Evolutionary conservation across 805 yeast genomes (phyloP), one percentile per base, ranked within the genome.

Genomic region (Kurtzmaniella cleridarum): DNA sequence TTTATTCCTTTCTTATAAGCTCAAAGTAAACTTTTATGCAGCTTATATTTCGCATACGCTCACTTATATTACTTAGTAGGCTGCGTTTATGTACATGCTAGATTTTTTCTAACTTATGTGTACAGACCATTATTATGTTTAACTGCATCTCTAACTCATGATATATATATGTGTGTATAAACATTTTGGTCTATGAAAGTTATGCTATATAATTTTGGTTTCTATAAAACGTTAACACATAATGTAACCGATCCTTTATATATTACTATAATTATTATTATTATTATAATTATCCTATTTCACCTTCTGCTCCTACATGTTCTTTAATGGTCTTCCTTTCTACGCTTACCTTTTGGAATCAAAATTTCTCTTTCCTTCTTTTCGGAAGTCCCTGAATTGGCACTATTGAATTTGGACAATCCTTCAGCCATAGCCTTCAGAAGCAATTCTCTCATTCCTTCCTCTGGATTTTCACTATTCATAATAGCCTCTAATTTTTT

Each of bases 381-480:
- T 12, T 47, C 50, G 29, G 24, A 5, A 20, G 24, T 20, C 24
- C 24, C 24, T 20, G 24, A 5, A 20, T 5, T 8, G 8, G 24
- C 24, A 20, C 24, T 20, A 20, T 47, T 46, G 47, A 50, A 60
- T 30, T 58, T 49, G 13, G 55, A 47, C 57, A 76, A 56, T 35
- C 81, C 81, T 35, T 76, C 73, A 32, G 80, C 75, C 3, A 90
- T 81, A 9, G 84, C 80, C 11, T 75, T 76, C 46, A 76, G 66
- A 26, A 90, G 78, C 49, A 83, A 76, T 31, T 78, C 78, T 51
- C 83, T 78, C 33, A 90, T 66, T 23, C 79, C 84, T 45, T 78
- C 86, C 55, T 89, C 95, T 3, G 91, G 87, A 51, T 87, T 81
- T 3, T 81, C 95, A 40, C 95, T 80, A 45, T 78, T 73, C 45